Evolutionary conservation across 2,329 filamentous ascomycete genomes (phyloP).

Genomic region (Fusarium duplospermum): DNA sequence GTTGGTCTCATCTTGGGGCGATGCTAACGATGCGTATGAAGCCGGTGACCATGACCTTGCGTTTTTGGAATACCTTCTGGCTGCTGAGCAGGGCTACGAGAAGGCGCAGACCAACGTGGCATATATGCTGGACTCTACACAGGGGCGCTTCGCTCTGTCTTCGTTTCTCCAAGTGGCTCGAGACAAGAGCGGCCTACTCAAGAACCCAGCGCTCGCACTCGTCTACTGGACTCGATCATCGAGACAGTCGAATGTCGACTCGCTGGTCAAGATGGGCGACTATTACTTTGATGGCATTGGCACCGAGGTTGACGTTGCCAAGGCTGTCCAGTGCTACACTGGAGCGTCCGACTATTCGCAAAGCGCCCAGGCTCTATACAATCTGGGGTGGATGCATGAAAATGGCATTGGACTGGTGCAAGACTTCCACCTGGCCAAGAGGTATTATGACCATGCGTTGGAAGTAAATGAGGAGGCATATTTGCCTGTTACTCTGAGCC

Average conservation of each 20-base stretch:
- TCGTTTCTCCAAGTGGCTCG: constrained; percentile 61
- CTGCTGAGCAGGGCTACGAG: constrained; percentile 93
- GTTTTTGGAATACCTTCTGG: constrained; percentile 84
- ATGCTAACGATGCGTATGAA: constrained; percentile 86
- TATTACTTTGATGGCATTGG: constrained; percentile 92
- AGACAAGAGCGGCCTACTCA: constrained; percentile 54
- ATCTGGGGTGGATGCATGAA: constrained; percentile 99
- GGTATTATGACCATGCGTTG: constrained; percentile 93
- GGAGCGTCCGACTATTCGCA: constrained; percentile 91
- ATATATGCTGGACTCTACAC: constrained; percentile 81
- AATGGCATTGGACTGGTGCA: constrained; percentile 93
- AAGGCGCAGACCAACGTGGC: constrained; percentile 90
- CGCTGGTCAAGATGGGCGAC: constrained; percentile 97
- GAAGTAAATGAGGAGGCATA: constrained; percentile 95
- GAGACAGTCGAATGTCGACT: constrained; percentile 92
- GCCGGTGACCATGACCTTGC: constrained; percentile 83
- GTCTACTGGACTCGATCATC: constrained; percentile 97
- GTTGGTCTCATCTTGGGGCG: constrained; percentile 80
- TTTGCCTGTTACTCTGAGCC: constrained; percentile 87
- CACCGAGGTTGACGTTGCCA: constrained; percentile 76
- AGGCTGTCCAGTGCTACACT: constrained; percentile 92
- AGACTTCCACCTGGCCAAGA: constrained; percentile 96
- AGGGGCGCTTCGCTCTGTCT: constrained; percentile 56
- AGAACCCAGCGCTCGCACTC: constrained; percentile 74
- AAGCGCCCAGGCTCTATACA: constrained; percentile 95